These are phyloP conservation scores for Ogataea nonfermentans DNA, from an alignment of 805 yeast genomes.

Conservation along the genomic window DNA sequence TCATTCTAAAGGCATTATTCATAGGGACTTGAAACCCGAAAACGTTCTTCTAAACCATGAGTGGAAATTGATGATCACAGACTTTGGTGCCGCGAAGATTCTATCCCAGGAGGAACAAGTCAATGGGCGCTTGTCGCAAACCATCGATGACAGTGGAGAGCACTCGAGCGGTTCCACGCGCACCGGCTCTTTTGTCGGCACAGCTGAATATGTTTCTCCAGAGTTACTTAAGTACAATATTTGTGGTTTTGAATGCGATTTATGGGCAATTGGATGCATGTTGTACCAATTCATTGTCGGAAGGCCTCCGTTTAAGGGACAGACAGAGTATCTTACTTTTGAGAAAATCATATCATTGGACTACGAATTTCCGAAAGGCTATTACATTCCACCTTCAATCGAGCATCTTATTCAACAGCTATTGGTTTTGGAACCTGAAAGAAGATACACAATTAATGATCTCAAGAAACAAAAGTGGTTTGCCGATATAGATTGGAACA, in stretches of 20 bases:
- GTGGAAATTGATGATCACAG: slow-evolving; percentile 88
- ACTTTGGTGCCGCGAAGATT: slow-evolving; percentile 96
- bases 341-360: slow-evolving; percentile 81
- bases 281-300: slow-evolving; percentile 82
- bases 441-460: slow-evolving; percentile 54
- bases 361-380: slow-evolving; percentile 61
- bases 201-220: slow-evolving; percentile 96
- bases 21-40: slow-evolving; percentile 93
- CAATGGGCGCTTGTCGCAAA: slow-evolving; percentile 17
- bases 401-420: slow-evolving; percentile 66
- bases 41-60: slow-evolving; percentile 82
- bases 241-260: slow-evolving; percentile 80
- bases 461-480: slow-evolving; percentile 76
- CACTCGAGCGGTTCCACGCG: slow-evolving; percentile 33
- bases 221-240: slow-evolving; percentile 75
- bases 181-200: slow-evolving; percentile 88
- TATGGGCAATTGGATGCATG: slow-evolving; percentile 96
- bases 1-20: slow-evolving; percentile 87
- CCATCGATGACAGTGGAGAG: slow-evolving; percentile 16
- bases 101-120: slow-evolving; percentile 44
- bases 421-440: slow-evolving; percentile 67
- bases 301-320: slow-evolving; percentile 84
- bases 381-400: slow-evolving; percentile 58
- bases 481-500: slow-evolving; percentile 60
- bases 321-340: slow-evolving; percentile 80